Percentiles rank a stretch among this genome's conserved stretches.
These are phyloP conservation scores for Podila epicladia DNA, from an alignment of 192 early-diverging fungal genomes.

Conservation along the genomic window DNA sequence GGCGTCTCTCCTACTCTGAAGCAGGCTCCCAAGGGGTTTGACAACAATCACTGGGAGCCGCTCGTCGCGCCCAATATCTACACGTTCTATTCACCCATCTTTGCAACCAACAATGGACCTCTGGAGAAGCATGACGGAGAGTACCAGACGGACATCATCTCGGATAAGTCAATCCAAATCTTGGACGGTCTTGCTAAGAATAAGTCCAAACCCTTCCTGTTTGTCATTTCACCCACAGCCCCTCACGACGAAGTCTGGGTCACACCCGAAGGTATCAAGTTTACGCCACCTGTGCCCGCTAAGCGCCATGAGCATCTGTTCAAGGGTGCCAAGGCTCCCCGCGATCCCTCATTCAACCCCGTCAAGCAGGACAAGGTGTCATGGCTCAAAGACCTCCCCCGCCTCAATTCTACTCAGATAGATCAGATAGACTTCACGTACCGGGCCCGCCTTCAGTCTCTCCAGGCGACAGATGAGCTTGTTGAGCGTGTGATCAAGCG, in stretches of 20 bases:
- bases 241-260: constrained; percentile 66
- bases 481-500: constrained; percentile 63
- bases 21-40: constrained; percentile 54
- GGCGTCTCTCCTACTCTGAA: constrained; percentile 46
- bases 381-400: constrained; percentile 59
- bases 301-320: constrained; percentile 67
- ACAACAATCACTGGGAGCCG: constrained; percentile 47
- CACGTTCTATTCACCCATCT: constrained; percentile 63
- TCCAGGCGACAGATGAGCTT: constrained; percentile 72
- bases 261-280: constrained; percentile 21
- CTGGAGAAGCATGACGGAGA: constrained; percentile 56
- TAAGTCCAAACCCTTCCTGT: constrained; percentile 54
- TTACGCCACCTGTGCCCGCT: constrained; percentile 65
- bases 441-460: constrained; percentile 62
- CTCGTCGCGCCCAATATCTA: constrained; percentile 69
- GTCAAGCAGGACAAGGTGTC: constrained; percentile 58
- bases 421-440: constrained; percentile 59
- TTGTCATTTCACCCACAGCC: constrained; percentile 67
- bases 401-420: constrained; percentile 47
- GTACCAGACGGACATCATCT: constrained; percentile 67
- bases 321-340: constrained; percentile 61
- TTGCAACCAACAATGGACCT: constrained; percentile 64
- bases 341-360: constrained; percentile 67
- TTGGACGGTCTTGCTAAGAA: constrained; percentile 53
- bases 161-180: constrained; percentile 58